These are phyloP conservation scores for Dictyostelium brefeldianum DNA, from an alignment of 78 protist genomes.

Conservation along the genomic window DNA sequence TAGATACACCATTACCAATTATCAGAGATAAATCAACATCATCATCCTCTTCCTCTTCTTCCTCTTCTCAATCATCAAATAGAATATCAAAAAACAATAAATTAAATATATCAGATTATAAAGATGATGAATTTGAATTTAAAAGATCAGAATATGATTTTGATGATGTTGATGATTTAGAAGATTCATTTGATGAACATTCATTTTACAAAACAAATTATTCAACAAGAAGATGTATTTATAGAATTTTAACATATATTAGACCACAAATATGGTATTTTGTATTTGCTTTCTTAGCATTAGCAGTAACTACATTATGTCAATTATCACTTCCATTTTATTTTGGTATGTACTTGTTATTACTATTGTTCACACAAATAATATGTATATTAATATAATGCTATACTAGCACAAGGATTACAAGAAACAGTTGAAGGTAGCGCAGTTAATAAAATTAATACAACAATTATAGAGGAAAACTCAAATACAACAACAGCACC, in stretches of 20 bases:
- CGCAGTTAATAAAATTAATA: neutral
- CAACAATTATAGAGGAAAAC: neutral
- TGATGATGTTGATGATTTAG: conserved; percentile 24
- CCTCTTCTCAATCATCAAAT: neutral
- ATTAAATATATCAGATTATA: neutral
- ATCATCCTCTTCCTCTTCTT: too few relatives aligned
- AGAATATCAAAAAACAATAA: neutral
- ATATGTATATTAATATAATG: conserved; percentile 2
- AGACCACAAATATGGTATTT: conserved; percentile 69
- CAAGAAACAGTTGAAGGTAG: neutral
- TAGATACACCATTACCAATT: neutral
- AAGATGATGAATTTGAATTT: conserved; percentile 16
- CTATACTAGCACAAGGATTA: neutral
- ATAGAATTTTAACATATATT: conserved; percentile 26
- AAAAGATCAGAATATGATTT: conserved; percentile 21
- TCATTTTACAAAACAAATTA: conserved; percentile 37
- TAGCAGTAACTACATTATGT: conserved; percentile 48
- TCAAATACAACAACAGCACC: neutral
- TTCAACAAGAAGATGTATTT: conserved; percentile 52
- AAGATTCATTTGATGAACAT: conserved; percentile 35
- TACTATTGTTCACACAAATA: too few relatives aligned
- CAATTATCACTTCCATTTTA: conserved; percentile 62
- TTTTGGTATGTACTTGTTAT: conserved; percentile 28
- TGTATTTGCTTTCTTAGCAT: conserved; percentile 54
- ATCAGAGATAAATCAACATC: neutral